Conservation (phyloP, 1,284 basidiomycete genomes). For the Farysia itapuensis region DNA sequence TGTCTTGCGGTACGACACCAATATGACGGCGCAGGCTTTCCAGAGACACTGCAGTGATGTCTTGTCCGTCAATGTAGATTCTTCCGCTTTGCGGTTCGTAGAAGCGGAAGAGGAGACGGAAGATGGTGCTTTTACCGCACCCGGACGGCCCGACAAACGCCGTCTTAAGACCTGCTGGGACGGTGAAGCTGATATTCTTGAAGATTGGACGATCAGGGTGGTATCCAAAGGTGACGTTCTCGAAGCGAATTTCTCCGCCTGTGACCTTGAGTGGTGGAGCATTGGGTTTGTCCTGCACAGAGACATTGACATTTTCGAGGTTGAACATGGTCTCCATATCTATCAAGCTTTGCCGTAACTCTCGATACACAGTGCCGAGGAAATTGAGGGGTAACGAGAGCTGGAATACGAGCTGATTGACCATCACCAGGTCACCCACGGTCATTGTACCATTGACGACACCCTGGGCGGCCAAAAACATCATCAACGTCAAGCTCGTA, state of each 20-base stretch:
- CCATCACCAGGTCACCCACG: slow-evolving; percentile 95
- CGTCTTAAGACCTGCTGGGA: slow-evolving; percentile 92
- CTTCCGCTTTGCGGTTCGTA: slow-evolving; percentile 80
- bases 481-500: slow-evolving; percentile 85
- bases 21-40: slow-evolving; percentile 74
- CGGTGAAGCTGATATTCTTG: slow-evolving; percentile 72
- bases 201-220: slow-evolving; percentile 89
- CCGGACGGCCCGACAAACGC: slow-evolving; percentile 95
- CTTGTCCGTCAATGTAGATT: slow-evolving; percentile 84
- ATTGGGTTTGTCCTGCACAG: slow-evolving; percentile 72
- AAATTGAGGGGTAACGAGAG: slow-evolving; percentile 94
- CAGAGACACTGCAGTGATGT: slow-evolving; percentile 75
- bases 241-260: slow-evolving; percentile 87
- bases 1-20: slow-evolving; percentile 96
- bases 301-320: slow-evolving; percentile 78
- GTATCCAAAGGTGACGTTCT: slow-evolving; percentile 89
- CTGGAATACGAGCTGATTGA: slow-evolving; percentile 99
- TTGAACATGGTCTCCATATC: slow-evolving; percentile 97
- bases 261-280: slow-evolving; percentile 71
- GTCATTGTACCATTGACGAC: slow-evolving; percentile 95
- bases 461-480: slow-evolving; percentile 94
- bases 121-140: slow-evolving; percentile 96
- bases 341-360: slow-evolving; percentile 88
- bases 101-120: slow-evolving; percentile 90
- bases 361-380: slow-evolving; percentile 92